These are phyloP conservation scores for Fusarium nurragi DNA, from an alignment of 2,329 filamentous ascomycete species.

Conservation along the genomic window DNA sequence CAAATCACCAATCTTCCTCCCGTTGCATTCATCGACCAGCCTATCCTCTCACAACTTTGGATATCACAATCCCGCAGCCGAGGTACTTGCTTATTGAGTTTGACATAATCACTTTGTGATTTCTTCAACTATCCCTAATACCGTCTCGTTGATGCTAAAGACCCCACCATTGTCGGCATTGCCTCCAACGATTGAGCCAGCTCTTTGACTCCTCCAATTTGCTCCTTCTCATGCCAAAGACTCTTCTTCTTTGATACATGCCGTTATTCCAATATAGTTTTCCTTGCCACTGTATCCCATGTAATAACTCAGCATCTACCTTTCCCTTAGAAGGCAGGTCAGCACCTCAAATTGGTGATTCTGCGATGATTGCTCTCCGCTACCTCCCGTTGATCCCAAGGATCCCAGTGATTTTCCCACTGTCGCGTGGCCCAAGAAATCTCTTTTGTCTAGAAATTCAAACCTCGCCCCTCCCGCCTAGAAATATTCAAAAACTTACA, in stretches of 20 bases:
- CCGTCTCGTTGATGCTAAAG: slow-evolving; percentile 2
- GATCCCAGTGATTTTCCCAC: slow-evolving; percentile 30
- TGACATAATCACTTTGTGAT: slow-evolving; percentile 3
- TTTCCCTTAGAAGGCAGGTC: slow-evolving; percentile 11
- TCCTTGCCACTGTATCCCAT: slow-evolving; percentile 19
- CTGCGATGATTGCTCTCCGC: slow-evolving; percentile 38
- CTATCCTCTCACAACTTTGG: neutral
- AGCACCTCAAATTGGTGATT: slow-evolving; percentile 22
- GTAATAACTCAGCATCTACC: slow-evolving; percentile 14
- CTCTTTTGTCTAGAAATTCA: slow-evolving; percentile 45
- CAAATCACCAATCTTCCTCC: slow-evolving; percentile 7
- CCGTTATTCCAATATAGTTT: slow-evolving; percentile 26
- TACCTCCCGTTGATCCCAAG: slow-evolving; percentile 19
- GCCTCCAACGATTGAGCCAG: neutral
- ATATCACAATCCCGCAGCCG: neutral
- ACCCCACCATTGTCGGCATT: neutral
- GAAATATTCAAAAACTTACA: slow-evolving; percentile 25
- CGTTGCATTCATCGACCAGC: neutral
- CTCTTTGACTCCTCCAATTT: slow-evolving; percentile 11
- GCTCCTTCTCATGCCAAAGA: slow-evolving; percentile 19
- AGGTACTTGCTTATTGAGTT: neutral
- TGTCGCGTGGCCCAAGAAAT: slow-evolving; percentile 31
- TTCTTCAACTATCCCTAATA: slow-evolving; percentile 9
- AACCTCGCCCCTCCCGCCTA: slow-evolving; percentile 27
- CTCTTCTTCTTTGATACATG: slow-evolving; percentile 14